A percentile compares a stretch with the other conserved stretches of the same genome.
These are phyloP conservation scores for Fagopyrum tataricum DNA, from an alignment of 148 eudicot genomes.

Conservation along the genomic window DNA sequence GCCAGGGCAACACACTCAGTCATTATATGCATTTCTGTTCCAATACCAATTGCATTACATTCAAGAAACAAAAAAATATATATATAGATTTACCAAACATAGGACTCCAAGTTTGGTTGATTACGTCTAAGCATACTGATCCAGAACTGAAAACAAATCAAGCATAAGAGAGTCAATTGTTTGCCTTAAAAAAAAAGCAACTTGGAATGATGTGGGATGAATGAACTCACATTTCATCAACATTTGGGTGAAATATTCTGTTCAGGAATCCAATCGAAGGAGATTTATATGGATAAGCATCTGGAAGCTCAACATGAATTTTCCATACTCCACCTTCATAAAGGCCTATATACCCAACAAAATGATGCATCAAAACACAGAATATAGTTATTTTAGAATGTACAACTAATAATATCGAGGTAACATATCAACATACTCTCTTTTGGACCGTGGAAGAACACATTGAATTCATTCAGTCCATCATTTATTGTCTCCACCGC, in stretches of 20 bases:
- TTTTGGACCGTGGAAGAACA: conserved; percentile 83
- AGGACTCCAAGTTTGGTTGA: conserved; percentile 88
- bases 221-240: conserved; percentile 58
- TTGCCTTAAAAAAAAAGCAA: background rate
- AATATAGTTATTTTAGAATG: background rate
- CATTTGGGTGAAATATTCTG: conserved; percentile 80
- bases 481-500: conserved; percentile 73
- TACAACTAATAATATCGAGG: background rate
- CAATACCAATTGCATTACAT: background rate
- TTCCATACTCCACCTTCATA: conserved; percentile 93
- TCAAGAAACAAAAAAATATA: background rate
- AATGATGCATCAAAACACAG: background rate
- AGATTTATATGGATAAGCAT: conserved; percentile 83
- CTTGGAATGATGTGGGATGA: background rate
- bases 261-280: conserved; percentile 65
- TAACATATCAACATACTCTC: conserved; percentile 41
- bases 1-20: conserved; percentile 17
- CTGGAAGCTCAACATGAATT: conserved; percentile 69
- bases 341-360: conserved; percentile 32
- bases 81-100: conserved; percentile 66
- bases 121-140: conserved; percentile 77
- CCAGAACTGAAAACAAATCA: conserved; percentile 50
- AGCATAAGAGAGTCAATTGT: background rate
- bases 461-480: conserved; percentile 65
- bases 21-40: background rate